Evolutionary conservation across 176 grass and related monocot species (phyloP).

Genomic region (Juncus inflexus): DNA sequence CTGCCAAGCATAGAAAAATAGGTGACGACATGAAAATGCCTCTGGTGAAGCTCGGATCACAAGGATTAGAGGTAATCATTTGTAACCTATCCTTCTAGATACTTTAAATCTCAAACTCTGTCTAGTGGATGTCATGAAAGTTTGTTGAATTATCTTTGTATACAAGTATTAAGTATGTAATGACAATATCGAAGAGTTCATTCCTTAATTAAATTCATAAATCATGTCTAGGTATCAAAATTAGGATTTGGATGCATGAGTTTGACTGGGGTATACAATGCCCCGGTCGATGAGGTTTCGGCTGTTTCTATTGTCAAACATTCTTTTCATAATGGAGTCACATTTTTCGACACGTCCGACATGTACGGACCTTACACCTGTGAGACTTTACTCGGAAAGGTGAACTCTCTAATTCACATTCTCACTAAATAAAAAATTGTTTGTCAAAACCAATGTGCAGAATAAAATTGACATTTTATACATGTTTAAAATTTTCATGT

Average conservation of each 20-base stretch:
- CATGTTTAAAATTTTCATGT: too few species aligned
- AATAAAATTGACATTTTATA: too few species aligned
- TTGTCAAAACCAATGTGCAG: too few species aligned
- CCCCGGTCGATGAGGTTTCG: conserved; percentile 12
- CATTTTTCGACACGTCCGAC: conserved; percentile 30
- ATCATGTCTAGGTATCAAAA: conserved; percentile 20
- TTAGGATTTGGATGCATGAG: conserved; percentile 33
- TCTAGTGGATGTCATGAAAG: too few species aligned
- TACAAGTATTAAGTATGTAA: not conserved
- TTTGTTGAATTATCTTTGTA: too few species aligned
- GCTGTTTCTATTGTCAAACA: conserved; percentile 25
- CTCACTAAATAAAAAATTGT: too few species aligned
- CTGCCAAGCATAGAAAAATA: too few species aligned
- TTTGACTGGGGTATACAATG: conserved; percentile 19
- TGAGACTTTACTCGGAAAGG: too few species aligned
- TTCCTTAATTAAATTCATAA: too few species aligned
- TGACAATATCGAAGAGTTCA: too few species aligned
- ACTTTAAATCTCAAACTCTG: not conserved
- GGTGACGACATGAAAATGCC: not conserved
- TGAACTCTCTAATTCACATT: too few species aligned
- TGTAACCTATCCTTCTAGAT: not conserved
- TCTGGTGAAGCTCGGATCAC: conserved; percentile 24
- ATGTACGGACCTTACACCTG: conserved; percentile 4
- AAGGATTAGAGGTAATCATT: conserved; percentile 20
- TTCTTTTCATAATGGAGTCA: conserved; percentile 15